Conservation (phyloP, 164 flowering plant genomes). For the Malania oleifera region DNA sequence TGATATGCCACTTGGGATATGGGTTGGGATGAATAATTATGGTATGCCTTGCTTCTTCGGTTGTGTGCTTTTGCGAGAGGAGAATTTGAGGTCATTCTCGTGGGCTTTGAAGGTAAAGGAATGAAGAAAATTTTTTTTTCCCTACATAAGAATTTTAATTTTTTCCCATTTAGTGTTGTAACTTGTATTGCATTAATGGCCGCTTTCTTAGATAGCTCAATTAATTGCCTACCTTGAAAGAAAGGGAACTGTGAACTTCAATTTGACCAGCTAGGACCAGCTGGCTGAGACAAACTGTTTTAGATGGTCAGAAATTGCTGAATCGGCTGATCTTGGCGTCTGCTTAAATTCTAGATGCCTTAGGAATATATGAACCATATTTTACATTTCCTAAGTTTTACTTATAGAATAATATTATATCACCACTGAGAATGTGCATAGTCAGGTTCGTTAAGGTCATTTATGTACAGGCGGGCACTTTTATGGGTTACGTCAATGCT, state of each 20-base stretch:
- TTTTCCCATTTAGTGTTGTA: not conserved
- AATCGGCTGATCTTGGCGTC: not conserved
- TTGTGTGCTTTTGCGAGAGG: constrained; percentile 79
- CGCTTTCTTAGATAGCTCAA: not conserved
- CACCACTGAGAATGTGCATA: not conserved
- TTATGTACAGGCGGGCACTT: not conserved
- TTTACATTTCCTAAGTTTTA: not conserved
- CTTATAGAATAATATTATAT: not conserved
- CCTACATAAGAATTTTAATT: too few species aligned
- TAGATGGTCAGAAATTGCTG: not conserved
- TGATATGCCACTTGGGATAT: constrained; percentile 94
- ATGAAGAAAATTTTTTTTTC: not conserved
- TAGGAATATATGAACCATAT: too few species aligned
- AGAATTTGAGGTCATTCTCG: constrained; percentile 56
- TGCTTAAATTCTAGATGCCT: not conserved
- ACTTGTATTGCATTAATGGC: not conserved
- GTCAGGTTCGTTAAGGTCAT: not conserved
- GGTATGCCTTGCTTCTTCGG: constrained; percentile 97
- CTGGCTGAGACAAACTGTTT: not conserved
- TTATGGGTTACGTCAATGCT: not conserved
- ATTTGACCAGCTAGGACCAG: not conserved
- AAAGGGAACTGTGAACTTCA: not conserved
- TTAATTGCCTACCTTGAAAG: not conserved
- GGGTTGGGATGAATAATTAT: constrained; percentile 92
- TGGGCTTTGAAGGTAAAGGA: constrained; percentile 87